Conservation (phyloP, 2,329 filamentous ascomycete species). For the Plectosphaerella sp. region DNA sequence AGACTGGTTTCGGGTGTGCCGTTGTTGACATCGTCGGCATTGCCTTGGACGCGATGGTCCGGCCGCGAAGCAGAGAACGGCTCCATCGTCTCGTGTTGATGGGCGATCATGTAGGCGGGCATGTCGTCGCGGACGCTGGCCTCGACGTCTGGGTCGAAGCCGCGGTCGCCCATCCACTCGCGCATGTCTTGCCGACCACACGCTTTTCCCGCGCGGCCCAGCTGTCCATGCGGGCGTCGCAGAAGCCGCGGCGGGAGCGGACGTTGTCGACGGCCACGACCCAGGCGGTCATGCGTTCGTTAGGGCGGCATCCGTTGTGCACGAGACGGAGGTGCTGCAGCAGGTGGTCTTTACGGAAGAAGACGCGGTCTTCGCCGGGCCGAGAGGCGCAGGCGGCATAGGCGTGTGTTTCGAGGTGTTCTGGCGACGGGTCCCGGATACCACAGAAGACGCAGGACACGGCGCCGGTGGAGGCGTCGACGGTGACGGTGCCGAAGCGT, state of each 20-base stretch:
- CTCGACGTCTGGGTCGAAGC: slow-evolving; percentile 16
- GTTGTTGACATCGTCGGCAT: background rate
- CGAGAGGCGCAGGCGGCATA: slow-evolving; percentile 26
- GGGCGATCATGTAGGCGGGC: slow-evolving; percentile 19
- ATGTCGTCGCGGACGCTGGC: slow-evolving; percentile 17
- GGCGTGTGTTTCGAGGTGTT: slow-evolving; percentile 32
- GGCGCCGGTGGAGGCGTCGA: too few relatives aligned
- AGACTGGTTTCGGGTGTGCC: background rate
- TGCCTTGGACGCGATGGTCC: background rate
- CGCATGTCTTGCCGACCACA: slow-evolving; percentile 19
- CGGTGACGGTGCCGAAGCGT: too few relatives aligned
- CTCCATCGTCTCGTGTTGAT: slow-evolving; percentile 14
- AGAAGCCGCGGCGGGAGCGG: slow-evolving; percentile 24
- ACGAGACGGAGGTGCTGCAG: slow-evolving; percentile 24
- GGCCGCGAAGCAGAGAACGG: slow-evolving; percentile 21
- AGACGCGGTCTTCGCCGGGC: slow-evolving; percentile 29
- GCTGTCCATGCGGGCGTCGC: slow-evolving; percentile 14
- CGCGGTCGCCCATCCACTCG: slow-evolving; percentile 21
- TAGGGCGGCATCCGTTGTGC: slow-evolving; percentile 20
- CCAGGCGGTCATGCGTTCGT: slow-evolving; percentile 32
- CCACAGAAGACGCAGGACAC: slow-evolving; percentile 32
- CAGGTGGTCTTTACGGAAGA: slow-evolving; percentile 38
- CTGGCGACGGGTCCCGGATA: slow-evolving; percentile 18
- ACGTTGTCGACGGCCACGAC: slow-evolving; percentile 16
- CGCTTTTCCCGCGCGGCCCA: slow-evolving; percentile 23